Conservation (phyloP, 805 yeast genomes). For the Suhomyces tanzawaensis region DNA sequence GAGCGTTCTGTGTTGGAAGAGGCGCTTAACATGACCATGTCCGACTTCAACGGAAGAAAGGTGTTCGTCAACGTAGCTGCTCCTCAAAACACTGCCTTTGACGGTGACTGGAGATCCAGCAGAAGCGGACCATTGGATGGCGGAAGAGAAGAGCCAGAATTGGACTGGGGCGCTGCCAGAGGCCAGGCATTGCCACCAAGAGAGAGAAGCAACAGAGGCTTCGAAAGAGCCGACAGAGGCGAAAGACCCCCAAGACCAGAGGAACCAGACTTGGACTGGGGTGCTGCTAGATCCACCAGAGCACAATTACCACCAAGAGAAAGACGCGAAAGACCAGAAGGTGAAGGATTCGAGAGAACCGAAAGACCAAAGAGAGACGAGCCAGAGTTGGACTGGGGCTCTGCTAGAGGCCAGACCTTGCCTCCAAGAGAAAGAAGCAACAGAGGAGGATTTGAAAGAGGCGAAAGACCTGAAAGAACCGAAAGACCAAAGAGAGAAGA, state of each 20-base stretch:
- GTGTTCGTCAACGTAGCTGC: constrained; percentile 59
- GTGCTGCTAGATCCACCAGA: constrained; percentile 35
- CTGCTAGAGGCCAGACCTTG: constrained; percentile 37
- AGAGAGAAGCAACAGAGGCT: constrained; percentile 24
- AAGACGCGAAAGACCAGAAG: constrained; percentile 17
- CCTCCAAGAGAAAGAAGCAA: constrained; percentile 40
- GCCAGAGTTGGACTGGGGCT: constrained; percentile 61
- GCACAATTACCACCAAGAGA: constrained; percentile 36
- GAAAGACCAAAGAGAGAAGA: constrained; percentile 26
- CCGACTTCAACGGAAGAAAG: constrained; percentile 48
- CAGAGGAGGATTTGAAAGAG: constrained; percentile 31
- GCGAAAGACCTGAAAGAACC: constrained; percentile 26
- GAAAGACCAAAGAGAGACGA: constrained; percentile 45
- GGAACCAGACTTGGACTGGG: constrained; percentile 43
- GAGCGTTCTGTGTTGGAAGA: constrained; percentile 49
- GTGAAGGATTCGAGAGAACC: constrained; percentile 9
- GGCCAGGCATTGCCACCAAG: constrained; percentile 31
- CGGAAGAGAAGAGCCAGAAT: constrained; percentile 36
- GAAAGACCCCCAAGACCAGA: constrained; percentile 29
- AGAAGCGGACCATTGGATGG: constrained; percentile 8
- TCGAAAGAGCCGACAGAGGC: constrained; percentile 28
- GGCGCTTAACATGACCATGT: constrained; percentile 45
- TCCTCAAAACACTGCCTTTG: constrained; percentile 47
- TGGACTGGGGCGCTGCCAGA: constrained; percentile 44
- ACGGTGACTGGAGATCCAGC: constrained; percentile 41